phyloP scores from a whole-genome alignment of 441 rosid species.

The Arabidopsis hybrid region DNA sequence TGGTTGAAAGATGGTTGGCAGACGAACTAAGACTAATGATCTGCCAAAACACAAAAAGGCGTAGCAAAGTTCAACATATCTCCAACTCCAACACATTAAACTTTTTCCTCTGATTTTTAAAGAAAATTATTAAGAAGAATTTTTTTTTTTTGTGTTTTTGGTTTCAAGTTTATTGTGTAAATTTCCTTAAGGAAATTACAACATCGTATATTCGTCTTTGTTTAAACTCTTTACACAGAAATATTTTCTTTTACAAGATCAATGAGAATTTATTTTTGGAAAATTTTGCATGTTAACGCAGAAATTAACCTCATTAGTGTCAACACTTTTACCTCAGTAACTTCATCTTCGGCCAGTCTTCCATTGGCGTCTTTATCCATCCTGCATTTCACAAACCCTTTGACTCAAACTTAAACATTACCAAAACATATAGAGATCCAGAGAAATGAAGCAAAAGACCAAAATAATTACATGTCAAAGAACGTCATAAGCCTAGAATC shows the following conservation, averaged over 20 bases:
- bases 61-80: not conserved
- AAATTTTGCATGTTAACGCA: not conserved
- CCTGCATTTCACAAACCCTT: constrained; percentile 47
- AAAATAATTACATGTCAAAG: constrained; percentile 55
- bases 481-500: constrained; percentile 60
- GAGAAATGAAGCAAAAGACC: not conserved
- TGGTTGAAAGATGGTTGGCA: constrained; percentile 50
- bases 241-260: no score
- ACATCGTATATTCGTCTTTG: no score
- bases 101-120: not conserved
- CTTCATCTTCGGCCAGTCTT: constrained; percentile 57
- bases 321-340: constrained; percentile 50
- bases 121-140: not conserved
- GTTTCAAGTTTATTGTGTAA: no score
- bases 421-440: constrained; percentile 8
- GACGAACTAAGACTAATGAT: constrained; percentile 44
- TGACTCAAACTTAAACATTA: constrained; percentile 6
- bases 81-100: not conserved
- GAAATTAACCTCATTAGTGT: not conserved
- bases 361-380: constrained; percentile 67
- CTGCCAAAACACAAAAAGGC: not conserved
- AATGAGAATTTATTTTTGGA: no score
- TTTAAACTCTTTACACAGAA: no score
- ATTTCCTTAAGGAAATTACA: no score
- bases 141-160: no score